A percentile compares a stretch with the other conserved stretches of the same genome.
These are phyloP conservation scores for Ceratobasidium sp. DNA, from an alignment of 1,284 basidiomycete genomes.

Conservation along the genomic window DNA sequence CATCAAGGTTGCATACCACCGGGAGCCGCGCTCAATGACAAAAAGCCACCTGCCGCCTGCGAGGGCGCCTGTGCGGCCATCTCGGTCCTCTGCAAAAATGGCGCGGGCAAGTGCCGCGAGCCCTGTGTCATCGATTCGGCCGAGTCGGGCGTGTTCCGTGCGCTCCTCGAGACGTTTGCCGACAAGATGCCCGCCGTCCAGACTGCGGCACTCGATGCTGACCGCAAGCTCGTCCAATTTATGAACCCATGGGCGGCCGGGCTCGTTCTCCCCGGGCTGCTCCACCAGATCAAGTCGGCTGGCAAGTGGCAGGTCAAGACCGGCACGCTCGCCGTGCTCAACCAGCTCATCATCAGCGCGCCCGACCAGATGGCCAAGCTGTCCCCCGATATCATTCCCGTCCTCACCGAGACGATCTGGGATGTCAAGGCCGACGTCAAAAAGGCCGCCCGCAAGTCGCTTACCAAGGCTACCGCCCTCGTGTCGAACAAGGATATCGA, in stretches of 20 bases:
- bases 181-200: conserved; percentile 92
- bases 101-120: conserved; percentile 88
- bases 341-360: conserved; percentile 90
- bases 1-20: too few relatives aligned
- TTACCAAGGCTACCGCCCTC: conserved; percentile 93
- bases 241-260: conserved; percentile 94
- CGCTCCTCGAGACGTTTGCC: conserved; percentile 91
- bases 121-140: conserved; percentile 85
- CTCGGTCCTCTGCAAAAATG: conserved; percentile 76
- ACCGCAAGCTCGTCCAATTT: conserved; percentile 81
- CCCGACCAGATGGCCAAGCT: conserved; percentile 89
- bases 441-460: conserved; percentile 96
- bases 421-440: conserved; percentile 99
- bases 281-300: conserved; percentile 94
- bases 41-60: conserved; percentile 88
- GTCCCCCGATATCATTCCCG: conserved; percentile 96
- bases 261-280: conserved; percentile 89
- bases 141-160: conserved; percentile 78
- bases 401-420: conserved; percentile 97
- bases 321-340: conserved; percentile 85
- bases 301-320: conserved; percentile 99
- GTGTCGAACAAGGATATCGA: conserved; percentile 99
- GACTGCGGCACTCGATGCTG: conserved; percentile 87
- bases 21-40: conserved; percentile 93
- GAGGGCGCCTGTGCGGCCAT: conserved; percentile 86